Evolutionary conservation across 208 protist species (phyloP).

Genomic region (Trichomonas gallinae): DNA sequence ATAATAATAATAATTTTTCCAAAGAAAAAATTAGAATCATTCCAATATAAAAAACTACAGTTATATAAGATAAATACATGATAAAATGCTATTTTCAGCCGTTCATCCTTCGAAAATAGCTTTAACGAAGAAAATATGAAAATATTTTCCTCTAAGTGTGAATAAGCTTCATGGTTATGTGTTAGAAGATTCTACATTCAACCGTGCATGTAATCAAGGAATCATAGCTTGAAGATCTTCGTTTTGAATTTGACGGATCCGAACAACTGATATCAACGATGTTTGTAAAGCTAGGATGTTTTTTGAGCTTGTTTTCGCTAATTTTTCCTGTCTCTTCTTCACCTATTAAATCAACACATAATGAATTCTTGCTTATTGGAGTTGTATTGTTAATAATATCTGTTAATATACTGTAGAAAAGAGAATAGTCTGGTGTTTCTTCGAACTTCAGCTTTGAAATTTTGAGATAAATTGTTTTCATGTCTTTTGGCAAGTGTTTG

Average conservation of each 20-base stretch:
- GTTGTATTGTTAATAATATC: background rate
- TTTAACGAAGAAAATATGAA: too few relatives aligned
- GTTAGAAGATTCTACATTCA: background rate
- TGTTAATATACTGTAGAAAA: background rate
- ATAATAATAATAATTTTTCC: too few relatives aligned
- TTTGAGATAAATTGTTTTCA: background rate
- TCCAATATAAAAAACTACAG: too few relatives aligned
- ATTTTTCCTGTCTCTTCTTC: background rate
- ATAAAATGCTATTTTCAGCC: too few relatives aligned
- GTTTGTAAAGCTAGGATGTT: background rate
- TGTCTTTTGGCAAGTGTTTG: background rate
- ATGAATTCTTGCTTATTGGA: background rate
- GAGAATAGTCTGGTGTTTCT: background rate
- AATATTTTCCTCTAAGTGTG: too few relatives aligned
- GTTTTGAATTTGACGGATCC: background rate
- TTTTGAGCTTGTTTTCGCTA: background rate
- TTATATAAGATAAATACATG: too few relatives aligned
- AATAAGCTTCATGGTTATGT: too few relatives aligned
- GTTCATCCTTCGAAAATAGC: too few relatives aligned
- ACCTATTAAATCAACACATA: background rate
- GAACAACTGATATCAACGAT: background rate
- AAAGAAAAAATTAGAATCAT: too few relatives aligned
- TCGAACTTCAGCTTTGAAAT: background rate
- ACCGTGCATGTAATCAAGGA: background rate
- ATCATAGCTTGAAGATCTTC: background rate